These are phyloP conservation scores for Madurella mycetomatis DNA, from an alignment of 2,329 filamentous ascomycete genomes.

Conservation along the genomic window DNA sequence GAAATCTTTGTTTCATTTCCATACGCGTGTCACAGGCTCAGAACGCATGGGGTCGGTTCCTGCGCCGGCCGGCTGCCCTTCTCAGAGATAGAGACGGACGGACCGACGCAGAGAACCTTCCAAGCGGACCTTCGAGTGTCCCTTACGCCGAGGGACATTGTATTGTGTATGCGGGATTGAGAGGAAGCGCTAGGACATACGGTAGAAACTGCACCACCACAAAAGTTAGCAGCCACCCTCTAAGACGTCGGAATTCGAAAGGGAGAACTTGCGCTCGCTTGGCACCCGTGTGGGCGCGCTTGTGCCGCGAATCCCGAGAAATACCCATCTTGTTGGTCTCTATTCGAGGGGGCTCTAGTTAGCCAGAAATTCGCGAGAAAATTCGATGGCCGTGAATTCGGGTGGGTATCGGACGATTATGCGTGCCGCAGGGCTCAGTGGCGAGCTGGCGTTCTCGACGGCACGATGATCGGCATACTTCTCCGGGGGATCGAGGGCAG, in stretches of 20 bases:
- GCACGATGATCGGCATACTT: not conserved
- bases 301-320: conserved; percentile 99
- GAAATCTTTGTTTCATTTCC: conserved; percentile 23
- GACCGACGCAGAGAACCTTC: conserved; percentile 19
- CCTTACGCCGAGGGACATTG: conserved; percentile 42
- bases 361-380: conserved; percentile 11
- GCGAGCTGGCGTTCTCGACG: not conserved
- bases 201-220: conserved; percentile 56
- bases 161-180: conserved; percentile 7
- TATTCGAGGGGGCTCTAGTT: conserved; percentile 35
- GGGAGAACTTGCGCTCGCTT: conserved; percentile 63
- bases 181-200: conserved; percentile 50
- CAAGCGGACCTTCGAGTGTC: conserved; percentile 64
- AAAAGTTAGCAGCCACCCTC: conserved; percentile 19
- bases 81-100: not conserved
- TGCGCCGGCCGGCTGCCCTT: not conserved
- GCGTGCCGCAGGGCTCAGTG: not conserved
- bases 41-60: conserved; percentile 57
- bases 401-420: not conserved
- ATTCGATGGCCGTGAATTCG: conserved; percentile 4
- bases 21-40: conserved; percentile 57
- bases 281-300: conserved; percentile 98
- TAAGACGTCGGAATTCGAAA: not conserved
- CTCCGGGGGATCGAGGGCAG: conserved; percentile 5
- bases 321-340: conserved; percentile 94